Percentiles rank a stretch among this genome's conserved stretches.
Evolutionary conservation across 768 basidiomycete species (phyloP).

Genomic region (Tylopilus plumbeoviolaceoides): DNA sequence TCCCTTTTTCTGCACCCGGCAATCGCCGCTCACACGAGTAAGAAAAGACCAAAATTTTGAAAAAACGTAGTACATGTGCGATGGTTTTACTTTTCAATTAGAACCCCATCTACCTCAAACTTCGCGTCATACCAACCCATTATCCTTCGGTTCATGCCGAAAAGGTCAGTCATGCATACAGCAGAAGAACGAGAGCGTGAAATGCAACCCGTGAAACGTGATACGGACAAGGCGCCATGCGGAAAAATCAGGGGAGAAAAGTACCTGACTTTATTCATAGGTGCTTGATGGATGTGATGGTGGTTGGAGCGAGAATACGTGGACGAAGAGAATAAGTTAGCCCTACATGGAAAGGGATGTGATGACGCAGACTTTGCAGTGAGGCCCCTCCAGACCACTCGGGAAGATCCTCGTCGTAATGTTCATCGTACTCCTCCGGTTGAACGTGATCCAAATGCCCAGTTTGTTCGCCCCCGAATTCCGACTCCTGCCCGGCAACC

Average conservation of each 20-base stretch:
- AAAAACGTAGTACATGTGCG: conserved; percentile 8
- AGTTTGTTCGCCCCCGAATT: too few relatives aligned
- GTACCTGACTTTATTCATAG: conserved; percentile 27
- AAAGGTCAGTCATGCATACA: conserved; percentile 29
- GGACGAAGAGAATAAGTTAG: conserved; percentile 29
- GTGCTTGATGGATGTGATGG: conserved; percentile 11
- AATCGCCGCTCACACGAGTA: not conserved
- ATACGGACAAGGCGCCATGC: too few relatives aligned
- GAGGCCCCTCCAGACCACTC: too few relatives aligned
- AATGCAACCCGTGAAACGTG: too few relatives aligned
- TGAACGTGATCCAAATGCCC: too few relatives aligned
- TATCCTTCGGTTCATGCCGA: conserved; percentile 18
- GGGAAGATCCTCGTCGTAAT: too few relatives aligned
- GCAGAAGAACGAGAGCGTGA: conserved; percentile 3
- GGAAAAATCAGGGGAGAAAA: conserved; percentile 14
- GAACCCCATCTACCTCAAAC: not conserved
- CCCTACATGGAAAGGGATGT: conserved; percentile 3
- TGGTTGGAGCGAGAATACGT: conserved; percentile 7
- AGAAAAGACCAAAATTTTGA: too few relatives aligned
- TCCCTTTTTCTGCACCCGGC: not conserved
- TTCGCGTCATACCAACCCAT: not conserved
- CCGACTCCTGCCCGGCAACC: too few relatives aligned
- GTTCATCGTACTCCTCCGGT: too few relatives aligned
- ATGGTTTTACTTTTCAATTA: conserved; percentile 6
- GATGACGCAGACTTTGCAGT: not conserved